phyloP scores from a whole-genome alignment of 371 early-diverging fungal genomes.

The Mortierella sp. region DNA sequence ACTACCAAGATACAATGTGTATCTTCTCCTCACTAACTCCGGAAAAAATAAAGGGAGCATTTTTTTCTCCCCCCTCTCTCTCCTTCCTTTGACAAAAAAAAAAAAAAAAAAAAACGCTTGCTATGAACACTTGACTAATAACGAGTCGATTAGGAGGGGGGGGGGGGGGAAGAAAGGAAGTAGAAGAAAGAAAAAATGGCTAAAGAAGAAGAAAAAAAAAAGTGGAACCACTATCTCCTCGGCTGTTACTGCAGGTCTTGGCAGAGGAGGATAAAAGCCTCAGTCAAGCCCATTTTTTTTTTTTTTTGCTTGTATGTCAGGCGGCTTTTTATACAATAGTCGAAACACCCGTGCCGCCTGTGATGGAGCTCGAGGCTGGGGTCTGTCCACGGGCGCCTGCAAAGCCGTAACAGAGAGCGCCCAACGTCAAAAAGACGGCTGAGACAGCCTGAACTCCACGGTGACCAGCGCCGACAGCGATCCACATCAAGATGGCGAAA shows the following conservation, averaged over 20 bases:
- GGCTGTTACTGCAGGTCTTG: neutral
- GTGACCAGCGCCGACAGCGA: conserved; percentile 43
- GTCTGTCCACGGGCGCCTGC: conserved; percentile 31
- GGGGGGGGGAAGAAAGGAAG: no score
- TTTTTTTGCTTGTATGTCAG: neutral
- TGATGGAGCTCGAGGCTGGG: conserved; percentile 38
- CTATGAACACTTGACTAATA: neutral
- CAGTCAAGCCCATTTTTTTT: neutral
- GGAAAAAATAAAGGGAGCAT: no score
- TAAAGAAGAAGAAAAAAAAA: neutral
- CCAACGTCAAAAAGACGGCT: conserved; percentile 40
- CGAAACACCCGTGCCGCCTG: conserved; percentile 46
- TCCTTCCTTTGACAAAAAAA: no score
- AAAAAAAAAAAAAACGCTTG: no score
- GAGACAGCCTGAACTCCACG: conserved; percentile 23
- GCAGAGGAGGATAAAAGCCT: neutral
- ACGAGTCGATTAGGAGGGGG: no score
- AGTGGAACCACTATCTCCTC: neutral
- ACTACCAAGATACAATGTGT: no score
- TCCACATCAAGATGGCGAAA: conserved; percentile 41
- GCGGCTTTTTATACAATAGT: conserved; percentile 28
- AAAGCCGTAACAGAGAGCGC: conserved; percentile 22
- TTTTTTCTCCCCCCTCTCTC: no score
- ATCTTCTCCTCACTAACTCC: no score
- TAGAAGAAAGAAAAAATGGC: neutral